Percentiles rank a stretch among this genome's conserved stretches.
phyloP scores from a whole-genome alignment of 768 basidiomycete genomes.

The Auriscalpium microsporum region DNA sequence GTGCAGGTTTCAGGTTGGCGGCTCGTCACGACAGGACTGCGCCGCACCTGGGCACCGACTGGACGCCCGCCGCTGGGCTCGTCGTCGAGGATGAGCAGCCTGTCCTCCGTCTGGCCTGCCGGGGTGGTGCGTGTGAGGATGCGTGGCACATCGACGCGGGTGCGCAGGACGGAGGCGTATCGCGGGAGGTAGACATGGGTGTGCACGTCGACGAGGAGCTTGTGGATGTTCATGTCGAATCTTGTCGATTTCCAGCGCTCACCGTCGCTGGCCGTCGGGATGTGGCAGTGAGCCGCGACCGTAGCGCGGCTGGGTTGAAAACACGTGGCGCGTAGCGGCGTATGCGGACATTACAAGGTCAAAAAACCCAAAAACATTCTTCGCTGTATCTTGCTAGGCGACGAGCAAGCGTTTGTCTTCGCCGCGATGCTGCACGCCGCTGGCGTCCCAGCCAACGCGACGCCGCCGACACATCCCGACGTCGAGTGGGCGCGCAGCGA shows the following conservation, averaged over 20 bases:
- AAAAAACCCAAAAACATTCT: no score
- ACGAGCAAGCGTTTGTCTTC: no score
- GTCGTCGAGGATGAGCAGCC: constrained; percentile 69
- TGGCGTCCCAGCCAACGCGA: background rate
- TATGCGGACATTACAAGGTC: no score
- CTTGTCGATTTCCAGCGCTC: no score
- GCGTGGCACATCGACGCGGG: constrained; percentile 54
- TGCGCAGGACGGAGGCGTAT: constrained; percentile 62
- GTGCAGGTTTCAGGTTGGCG: background rate
- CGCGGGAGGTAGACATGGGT: constrained; percentile 80
- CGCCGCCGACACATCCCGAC: background rate
- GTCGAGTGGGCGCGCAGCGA: background rate
- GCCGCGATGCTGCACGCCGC: background rate
- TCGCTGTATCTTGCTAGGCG: no score
- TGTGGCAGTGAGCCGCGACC: no score
- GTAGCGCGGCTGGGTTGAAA: no score
- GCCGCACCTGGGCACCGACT: constrained; percentile 61
- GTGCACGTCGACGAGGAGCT: constrained; percentile 70
- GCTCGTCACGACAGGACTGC: background rate
- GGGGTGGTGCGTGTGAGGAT: constrained; percentile 44
- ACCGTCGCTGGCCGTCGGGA: no score
- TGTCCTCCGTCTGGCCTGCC: constrained; percentile 49
- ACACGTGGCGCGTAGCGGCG: no score
- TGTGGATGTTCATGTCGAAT: constrained; percentile 10
- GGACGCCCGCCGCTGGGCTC: constrained; percentile 76